A percentile compares a stretch with the other conserved stretches of the same genome.
Evolutionary conservation across 257 asterid genomes (phyloP).

Genomic region (Avicennia marina): DNA sequence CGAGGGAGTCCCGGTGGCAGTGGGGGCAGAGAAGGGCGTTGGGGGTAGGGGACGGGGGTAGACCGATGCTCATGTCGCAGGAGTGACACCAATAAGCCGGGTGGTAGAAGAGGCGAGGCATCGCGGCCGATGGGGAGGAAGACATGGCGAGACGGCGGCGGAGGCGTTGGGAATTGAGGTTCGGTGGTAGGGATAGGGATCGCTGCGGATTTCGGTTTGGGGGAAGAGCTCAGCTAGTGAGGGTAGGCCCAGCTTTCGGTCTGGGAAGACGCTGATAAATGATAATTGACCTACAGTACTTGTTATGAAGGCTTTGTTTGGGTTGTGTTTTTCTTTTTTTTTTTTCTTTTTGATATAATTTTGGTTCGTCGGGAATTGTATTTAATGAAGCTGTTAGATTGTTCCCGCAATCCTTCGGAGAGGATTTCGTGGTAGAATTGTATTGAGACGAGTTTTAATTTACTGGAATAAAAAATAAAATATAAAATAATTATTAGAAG

Average conservation of each 20-base stretch:
- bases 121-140: conserved; percentile 33
- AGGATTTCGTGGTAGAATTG: too few relatives aligned
- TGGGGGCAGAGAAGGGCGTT: conserved; percentile 77
- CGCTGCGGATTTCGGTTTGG: too few relatives aligned
- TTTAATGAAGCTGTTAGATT: too few relatives aligned
- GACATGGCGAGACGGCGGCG: conserved; percentile 31
- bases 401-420: too few relatives aligned
- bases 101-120: conserved; percentile 46
- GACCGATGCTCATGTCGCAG: conserved; percentile 86
- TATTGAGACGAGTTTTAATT: too few relatives aligned
- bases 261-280: conserved; percentile 22
- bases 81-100: conserved; percentile 89
- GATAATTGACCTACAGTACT: conserved; percentile 10
- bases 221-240: conserved; percentile 8
- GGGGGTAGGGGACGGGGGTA: conserved; percentile 55
- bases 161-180: conserved; percentile 20
- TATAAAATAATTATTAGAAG: too few relatives aligned
- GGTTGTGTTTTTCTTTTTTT: too few relatives aligned
- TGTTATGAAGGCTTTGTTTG: background rate
- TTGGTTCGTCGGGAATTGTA: too few relatives aligned
- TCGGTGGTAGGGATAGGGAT: background rate
- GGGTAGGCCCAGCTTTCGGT: conserved; percentile 24
- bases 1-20: conserved; percentile 76
- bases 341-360: too few relatives aligned
- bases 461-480: too few relatives aligned